These are phyloP conservation scores for Macadamia integrifolia DNA, from an alignment of 164 flowering plant genomes.

Conservation along the genomic window DNA sequence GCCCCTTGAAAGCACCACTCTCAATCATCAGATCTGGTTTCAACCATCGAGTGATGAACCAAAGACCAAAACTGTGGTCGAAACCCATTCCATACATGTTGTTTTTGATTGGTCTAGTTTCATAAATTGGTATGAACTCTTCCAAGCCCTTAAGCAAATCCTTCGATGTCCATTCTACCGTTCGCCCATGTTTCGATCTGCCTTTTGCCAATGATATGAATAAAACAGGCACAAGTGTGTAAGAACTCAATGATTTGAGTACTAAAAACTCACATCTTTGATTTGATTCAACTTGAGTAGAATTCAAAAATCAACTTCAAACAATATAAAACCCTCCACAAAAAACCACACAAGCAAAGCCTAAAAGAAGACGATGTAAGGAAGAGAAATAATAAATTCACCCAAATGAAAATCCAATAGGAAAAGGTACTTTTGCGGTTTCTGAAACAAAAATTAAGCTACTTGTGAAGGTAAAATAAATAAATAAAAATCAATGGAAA, in stretches of 20 bases:
- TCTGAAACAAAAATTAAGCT: too few species aligned
- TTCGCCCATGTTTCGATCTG: constrained; percentile 94
- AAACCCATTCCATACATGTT: constrained; percentile 98
- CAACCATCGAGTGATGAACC: constrained; percentile 93
- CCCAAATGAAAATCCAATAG: not conserved
- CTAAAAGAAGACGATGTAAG: not conserved
- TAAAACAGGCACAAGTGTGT: constrained; percentile 24
- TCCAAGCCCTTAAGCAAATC: constrained; percentile 88
- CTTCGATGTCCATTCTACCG: constrained; percentile 86
- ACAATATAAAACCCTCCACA: not conserved
- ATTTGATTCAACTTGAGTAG: too few species aligned
- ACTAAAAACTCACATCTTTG: not conserved
- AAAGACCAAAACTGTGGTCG: constrained; percentile 98
- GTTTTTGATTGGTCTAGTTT: constrained; percentile 85
- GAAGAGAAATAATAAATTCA: not conserved
- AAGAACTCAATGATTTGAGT: constrained; percentile 7
- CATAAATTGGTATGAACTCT: constrained; percentile 94
- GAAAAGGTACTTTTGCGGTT: not conserved
- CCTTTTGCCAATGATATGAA: constrained; percentile 78
- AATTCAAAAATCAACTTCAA: not conserved
- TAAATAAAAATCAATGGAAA: too few species aligned
- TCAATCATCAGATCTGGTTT: constrained; percentile 94
- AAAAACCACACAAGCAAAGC: not conserved
- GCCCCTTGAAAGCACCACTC: constrained; percentile 99
- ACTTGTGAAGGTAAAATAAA: too few species aligned